Conservation (phyloP, 331 rosid genomes). For the Malus hybrid region DNA sequence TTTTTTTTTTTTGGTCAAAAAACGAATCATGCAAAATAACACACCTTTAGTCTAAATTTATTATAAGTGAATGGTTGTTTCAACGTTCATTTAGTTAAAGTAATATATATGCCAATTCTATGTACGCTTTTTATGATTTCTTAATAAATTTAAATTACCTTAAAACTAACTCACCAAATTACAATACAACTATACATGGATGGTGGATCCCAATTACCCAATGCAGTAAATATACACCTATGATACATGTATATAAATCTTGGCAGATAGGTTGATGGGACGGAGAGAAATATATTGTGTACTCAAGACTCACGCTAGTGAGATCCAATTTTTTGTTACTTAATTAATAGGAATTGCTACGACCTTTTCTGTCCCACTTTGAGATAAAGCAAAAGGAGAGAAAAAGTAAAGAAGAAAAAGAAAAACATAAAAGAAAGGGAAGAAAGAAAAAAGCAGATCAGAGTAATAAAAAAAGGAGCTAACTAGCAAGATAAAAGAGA, state of each 20-base stretch:
- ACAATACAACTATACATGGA: too few relatives aligned
- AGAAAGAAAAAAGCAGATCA: conserved; percentile 26
- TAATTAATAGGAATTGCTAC: conserved; percentile 52
- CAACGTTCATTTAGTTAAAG: too few relatives aligned
- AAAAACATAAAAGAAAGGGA: conserved; percentile 14
- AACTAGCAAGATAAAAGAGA: background rate
- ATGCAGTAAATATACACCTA: too few relatives aligned
- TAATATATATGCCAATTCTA: too few relatives aligned
- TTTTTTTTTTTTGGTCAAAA: too few relatives aligned
- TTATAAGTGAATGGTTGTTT: too few relatives aligned
- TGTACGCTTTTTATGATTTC: too few relatives aligned
- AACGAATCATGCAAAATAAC: too few relatives aligned
- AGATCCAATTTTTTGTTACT: conserved; percentile 30
- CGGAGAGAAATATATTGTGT: conserved; percentile 18
- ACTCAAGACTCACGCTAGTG: conserved; percentile 23
- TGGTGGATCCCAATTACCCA: too few relatives aligned
- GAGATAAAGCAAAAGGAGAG: conserved; percentile 80
- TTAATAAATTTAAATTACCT: too few relatives aligned
- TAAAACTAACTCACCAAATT: too few relatives aligned
- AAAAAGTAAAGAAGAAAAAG: conserved; percentile 27
- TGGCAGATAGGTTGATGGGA: conserved; percentile 19
- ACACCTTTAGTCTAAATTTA: too few relatives aligned
- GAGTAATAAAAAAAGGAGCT: conserved; percentile 35
- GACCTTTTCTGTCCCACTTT: conserved; percentile 80
- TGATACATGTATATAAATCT: background rate